A percentile compares a stretch with the other conserved stretches of the same genome.
Conservation (phyloP, 1,284 basidiomycete species). For the Tranzscheliella williamsii region DNA sequence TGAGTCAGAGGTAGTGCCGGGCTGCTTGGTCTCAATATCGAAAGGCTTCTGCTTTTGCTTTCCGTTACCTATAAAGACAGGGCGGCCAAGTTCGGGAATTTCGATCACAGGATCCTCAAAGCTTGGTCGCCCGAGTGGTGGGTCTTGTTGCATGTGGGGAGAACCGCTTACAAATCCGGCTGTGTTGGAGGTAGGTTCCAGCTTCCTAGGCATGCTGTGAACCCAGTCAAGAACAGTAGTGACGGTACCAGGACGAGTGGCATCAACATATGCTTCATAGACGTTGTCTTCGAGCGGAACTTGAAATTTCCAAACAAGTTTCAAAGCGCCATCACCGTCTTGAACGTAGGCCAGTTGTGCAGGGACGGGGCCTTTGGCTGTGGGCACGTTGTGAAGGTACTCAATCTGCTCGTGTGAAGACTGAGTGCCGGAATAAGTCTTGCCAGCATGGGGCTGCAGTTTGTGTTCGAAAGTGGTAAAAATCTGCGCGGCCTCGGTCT, state of each 20-base stretch:
- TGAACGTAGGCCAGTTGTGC: slow-evolving; percentile 51
- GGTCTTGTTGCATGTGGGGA: no score
- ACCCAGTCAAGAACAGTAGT: slow-evolving; percentile 49
- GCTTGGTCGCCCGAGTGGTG: slow-evolving; percentile 17
- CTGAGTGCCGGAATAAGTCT: slow-evolving; percentile 31
- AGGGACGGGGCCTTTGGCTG: slow-evolving; percentile 45
- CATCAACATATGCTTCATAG: slow-evolving; percentile 51
- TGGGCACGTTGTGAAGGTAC: slow-evolving; percentile 44
- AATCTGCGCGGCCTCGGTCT: slow-evolving; percentile 34
- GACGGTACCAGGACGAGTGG: slow-evolving; percentile 36
- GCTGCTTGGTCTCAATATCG: slow-evolving; percentile 1
- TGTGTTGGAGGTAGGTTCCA: no score
- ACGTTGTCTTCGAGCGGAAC: slow-evolving; percentile 48
- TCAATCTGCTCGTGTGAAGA: slow-evolving; percentile 36
- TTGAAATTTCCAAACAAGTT: slow-evolving; percentile 48
- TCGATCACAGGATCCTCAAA: slow-evolving; percentile 7
- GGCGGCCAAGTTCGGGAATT: slow-evolving; percentile 36
- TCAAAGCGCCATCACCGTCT: slow-evolving; percentile 25
- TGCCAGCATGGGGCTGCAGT: slow-evolving; percentile 36
- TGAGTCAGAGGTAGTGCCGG: neutral
- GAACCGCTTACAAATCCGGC: no score
- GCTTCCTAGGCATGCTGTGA: slow-evolving; percentile 35
- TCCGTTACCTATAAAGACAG: slow-evolving; percentile 31
- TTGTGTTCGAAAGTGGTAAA: slow-evolving; percentile 44
- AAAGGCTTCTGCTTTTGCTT: slow-evolving; percentile 6